phyloP scores from a whole-genome alignment of 2,329 filamentous ascomycete species.

The Epicoccum nigrum region DNA sequence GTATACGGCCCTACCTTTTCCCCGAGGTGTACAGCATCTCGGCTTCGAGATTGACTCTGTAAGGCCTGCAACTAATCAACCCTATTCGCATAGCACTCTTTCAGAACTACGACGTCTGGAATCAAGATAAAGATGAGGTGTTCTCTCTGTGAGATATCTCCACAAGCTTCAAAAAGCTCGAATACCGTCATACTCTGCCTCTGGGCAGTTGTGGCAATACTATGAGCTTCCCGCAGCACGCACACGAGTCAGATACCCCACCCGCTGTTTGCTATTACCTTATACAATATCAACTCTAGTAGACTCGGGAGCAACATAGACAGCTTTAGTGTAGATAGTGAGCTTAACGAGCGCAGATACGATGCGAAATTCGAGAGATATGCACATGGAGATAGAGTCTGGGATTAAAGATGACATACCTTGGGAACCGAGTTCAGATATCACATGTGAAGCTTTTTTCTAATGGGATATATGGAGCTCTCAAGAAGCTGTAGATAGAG shows the following conservation, averaged over 20 bases:
- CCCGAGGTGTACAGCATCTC: background rate
- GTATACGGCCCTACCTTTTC: no score
- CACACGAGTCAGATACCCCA: constrained; percentile 21
- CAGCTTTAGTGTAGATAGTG: constrained; percentile 24
- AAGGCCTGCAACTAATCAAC: background rate
- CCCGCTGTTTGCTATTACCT: constrained; percentile 24
- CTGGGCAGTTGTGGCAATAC: constrained; percentile 27
- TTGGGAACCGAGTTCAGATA: no score
- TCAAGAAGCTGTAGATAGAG: no score
- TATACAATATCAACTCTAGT: constrained; percentile 22
- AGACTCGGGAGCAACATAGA: constrained; percentile 28
- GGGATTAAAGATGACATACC: no score
- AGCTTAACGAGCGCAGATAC: constrained; percentile 22
- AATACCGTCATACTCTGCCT: constrained; percentile 22
- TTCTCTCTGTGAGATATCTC: constrained; percentile 29
- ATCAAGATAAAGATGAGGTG: constrained; percentile 18
- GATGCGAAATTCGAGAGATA: constrained; percentile 27
- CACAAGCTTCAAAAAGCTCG: constrained; percentile 22
- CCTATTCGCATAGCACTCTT: constrained; percentile 17
- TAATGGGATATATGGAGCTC: no score
- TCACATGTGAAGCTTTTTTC: no score
- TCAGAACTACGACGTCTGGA: constrained; percentile 28
- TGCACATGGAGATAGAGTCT: constrained; percentile 19
- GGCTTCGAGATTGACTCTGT: background rate
- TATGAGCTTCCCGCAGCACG: constrained; percentile 24